These are phyloP conservation scores for Colletotrichum acutatum DNA, from an alignment of 2,329 filamentous ascomycete species.

Conservation along the genomic window DNA sequence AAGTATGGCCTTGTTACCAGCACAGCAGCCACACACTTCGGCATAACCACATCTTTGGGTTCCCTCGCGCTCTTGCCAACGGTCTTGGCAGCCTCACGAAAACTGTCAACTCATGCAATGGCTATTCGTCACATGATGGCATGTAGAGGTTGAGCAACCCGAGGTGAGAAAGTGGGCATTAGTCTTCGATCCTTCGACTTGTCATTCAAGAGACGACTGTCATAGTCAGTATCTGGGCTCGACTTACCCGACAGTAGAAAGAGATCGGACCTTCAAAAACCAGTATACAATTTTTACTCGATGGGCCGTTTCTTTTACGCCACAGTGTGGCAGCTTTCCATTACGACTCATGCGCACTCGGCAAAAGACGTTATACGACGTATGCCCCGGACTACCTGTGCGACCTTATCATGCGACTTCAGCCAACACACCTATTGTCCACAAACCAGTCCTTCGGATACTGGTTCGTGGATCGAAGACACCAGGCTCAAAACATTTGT, in stretches of 20 bases:
- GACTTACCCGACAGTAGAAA: neutral
- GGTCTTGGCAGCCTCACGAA: neutral
- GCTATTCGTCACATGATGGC: neutral
- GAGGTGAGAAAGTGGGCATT: neutral
- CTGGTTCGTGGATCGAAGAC: conserved; percentile 29
- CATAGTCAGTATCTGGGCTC: neutral
- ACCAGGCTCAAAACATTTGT: conserved; percentile 25
- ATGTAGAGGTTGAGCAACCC: neutral
- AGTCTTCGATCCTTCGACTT: neutral
- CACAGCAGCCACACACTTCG: conserved; percentile 23
- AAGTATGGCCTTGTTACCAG: conserved; percentile 20
- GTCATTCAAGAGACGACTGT: neutral
- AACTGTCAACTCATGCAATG: neutral
- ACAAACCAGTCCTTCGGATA: conserved; percentile 22
- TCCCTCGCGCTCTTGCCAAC: neutral
- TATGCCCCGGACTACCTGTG: conserved; percentile 5
- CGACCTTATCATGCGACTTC: neutral
- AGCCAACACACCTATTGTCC: conserved; percentile 9
- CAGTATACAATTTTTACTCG: neutral
- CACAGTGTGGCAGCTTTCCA: neutral
- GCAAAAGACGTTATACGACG: conserved; percentile 28
- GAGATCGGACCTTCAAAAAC: neutral
- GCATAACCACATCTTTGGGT: conserved; percentile 17
- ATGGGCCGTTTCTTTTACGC: neutral
- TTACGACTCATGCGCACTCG: conserved; percentile 10